A percentile compares a stretch with the other conserved stretches of the same genome.
phyloP scores from a whole-genome alignment of 371 early-diverging fungal genomes.

The Apophysomyces ossiformis region DNA sequence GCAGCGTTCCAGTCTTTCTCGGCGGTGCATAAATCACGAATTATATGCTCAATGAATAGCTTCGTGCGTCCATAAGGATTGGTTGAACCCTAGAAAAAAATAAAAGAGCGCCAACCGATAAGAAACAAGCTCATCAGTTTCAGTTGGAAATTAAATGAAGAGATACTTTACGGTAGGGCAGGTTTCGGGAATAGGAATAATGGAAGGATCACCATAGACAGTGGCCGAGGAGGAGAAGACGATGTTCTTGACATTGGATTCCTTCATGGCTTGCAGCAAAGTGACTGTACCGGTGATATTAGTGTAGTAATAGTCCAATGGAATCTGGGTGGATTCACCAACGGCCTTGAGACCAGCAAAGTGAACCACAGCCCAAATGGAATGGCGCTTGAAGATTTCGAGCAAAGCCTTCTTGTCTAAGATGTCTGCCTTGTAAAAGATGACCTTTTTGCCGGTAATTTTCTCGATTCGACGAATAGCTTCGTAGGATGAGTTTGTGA shows the following conservation, averaged over 20 bases:
- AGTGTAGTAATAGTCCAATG: constrained; percentile 75
- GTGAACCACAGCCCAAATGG: constrained; percentile 75
- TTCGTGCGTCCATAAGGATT: constrained; percentile 92
- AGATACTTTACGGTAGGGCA: constrained; percentile 47
- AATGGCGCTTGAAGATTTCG: constrained; percentile 67
- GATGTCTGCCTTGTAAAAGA: constrained; percentile 77
- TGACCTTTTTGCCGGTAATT: constrained; percentile 60
- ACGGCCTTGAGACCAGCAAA: constrained; percentile 88
- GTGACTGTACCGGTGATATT: constrained; percentile 77
- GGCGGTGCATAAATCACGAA: constrained; percentile 73
- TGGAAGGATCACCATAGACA: constrained; percentile 65
- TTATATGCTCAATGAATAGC: constrained; percentile 80
- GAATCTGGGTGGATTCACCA: constrained; percentile 70
- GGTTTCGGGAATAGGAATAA: constrained; percentile 62
- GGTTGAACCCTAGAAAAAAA: constrained; percentile 55
- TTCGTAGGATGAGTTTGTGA: constrained; percentile 78
- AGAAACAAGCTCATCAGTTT: too few species aligned
- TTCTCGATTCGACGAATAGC: constrained; percentile 72
- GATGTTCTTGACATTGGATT: constrained; percentile 64
- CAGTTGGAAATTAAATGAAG: too few species aligned
- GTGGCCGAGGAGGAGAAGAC: constrained; percentile 86
- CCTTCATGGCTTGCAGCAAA: constrained; percentile 68
- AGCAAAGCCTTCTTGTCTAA: constrained; percentile 64
- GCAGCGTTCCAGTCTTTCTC: constrained; percentile 71
- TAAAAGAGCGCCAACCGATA: background rate